Percentiles rank a stretch among this genome's conserved stretches.
Evolutionary conservation across 768 basidiomycete species (phyloP).

Genomic region (Collybia sp.): DNA sequence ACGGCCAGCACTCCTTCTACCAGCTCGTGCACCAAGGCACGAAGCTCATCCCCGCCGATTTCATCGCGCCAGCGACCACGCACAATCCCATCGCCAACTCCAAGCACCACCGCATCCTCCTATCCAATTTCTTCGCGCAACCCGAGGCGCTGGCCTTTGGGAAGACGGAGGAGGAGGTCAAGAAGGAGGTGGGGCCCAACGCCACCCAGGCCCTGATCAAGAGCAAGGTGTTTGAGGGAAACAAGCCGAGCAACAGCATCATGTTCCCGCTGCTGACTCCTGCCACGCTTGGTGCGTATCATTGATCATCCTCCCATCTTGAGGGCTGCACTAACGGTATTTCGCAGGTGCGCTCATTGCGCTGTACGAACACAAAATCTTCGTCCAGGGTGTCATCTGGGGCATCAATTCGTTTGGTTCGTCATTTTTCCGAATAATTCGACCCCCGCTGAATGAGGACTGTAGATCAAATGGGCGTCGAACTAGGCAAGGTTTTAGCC

Average conservation of each 20-base stretch:
- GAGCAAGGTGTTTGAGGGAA: conserved; percentile 98
- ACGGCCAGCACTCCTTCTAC: conserved; percentile 99
- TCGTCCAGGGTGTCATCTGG: conserved; percentile 96
- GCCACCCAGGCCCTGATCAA: conserved; percentile 86
- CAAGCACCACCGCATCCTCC: conserved; percentile 94
- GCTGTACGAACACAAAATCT: conserved; percentile 98
- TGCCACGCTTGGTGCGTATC: conserved; percentile 66
- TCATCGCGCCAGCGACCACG: conserved; percentile 83
- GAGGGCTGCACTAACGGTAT: background rate
- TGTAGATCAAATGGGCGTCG: conserved; percentile 98
- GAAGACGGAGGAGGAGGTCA: conserved; percentile 89
- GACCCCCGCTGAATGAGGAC: background rate
- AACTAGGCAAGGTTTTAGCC: conserved; percentile 95
- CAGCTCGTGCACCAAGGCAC: conserved; percentile 95
- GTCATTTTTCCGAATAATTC: conserved; percentile 12
- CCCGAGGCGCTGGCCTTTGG: conserved; percentile 98
- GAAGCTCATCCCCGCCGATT: conserved; percentile 88
- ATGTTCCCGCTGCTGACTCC: conserved; percentile 93
- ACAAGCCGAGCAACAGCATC: conserved; percentile 94
- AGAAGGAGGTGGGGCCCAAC: conserved; percentile 56
- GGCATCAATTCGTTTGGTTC: conserved; percentile 97
- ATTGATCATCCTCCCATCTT: conserved; percentile 2
- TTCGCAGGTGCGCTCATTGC: conserved; percentile 70
- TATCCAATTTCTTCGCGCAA: conserved; percentile 98
- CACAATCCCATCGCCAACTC: conserved; percentile 86